phyloP scores from a whole-genome alignment of 2,329 filamentous ascomycete species.

The Xylaria sp. region DNA sequence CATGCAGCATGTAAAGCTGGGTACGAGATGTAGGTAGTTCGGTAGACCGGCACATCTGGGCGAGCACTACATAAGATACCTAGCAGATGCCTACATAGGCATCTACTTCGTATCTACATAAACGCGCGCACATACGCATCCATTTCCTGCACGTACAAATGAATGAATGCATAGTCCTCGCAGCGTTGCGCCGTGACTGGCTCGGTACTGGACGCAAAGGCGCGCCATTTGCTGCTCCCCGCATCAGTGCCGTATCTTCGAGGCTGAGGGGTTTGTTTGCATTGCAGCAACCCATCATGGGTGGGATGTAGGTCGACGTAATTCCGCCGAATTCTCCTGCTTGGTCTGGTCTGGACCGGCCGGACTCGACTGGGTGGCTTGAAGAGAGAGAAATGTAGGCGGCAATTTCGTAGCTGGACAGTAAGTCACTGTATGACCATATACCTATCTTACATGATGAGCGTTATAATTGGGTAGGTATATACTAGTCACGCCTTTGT shows the following conservation, averaged over 20 bases:
- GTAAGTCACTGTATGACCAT: background rate
- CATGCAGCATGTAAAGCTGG: background rate
- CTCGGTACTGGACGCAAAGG: background rate
- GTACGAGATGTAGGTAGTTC: background rate
- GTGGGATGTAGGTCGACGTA: conserved; percentile 12
- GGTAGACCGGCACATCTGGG: conserved; percentile 2
- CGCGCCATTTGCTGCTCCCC: conserved; percentile 10
- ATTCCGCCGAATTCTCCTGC: conserved; percentile 3
- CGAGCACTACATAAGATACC: background rate
- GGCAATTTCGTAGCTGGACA: background rate
- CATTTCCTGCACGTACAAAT: background rate
- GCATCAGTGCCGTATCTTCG: conserved; percentile 5
- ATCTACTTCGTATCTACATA: background rate
- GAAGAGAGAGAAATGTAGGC: background rate
- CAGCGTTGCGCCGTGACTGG: conserved; percentile 4
- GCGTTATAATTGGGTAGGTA: background rate
- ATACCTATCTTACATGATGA: background rate
- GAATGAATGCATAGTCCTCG: background rate
- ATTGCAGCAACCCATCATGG: background rate
- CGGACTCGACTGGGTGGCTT: background rate
- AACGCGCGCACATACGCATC: background rate
- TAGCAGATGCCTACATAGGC: background rate
- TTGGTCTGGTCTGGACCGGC: background rate
- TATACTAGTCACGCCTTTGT: background rate
- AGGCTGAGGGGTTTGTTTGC: conserved; percentile 5